Base-by-base conservation (phyloP, 2,329 filamentous ascomycete genomes). In the Myotisia sp. region DNA sequence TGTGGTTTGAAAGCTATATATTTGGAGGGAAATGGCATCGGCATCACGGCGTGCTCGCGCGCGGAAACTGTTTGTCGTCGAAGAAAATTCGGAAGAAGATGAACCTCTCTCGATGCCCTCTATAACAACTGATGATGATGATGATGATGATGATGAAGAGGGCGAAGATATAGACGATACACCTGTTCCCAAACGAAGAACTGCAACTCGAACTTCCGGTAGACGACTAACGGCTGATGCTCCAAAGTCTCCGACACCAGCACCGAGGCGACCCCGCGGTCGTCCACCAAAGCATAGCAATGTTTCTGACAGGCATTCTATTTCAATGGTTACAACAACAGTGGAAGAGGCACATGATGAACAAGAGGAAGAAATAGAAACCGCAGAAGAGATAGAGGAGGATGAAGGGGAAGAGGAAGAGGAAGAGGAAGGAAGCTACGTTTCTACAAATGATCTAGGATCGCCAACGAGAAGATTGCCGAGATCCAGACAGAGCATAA, bases 81-180 rank as follows among this genome's bases (percentile, higher is more conserved):
- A 92, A 44, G 84, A 72, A 13, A 70, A 74, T 16, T 83, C 87
- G 26, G 83, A 92, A 38, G 80, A 84, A 37, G 74, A 79, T 43
- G 64, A 29, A 12, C 24, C 24, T 18, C 28, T 73, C 36, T 58
- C 67, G 24, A 61, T 61, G 30, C 56, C 58, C 24, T 59, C 54
- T 14, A 64, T 49, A 14, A 55, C 56, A 24, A 48, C 52, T 33
- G 49, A 49, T 40, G 63, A 73, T 23, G 65, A 81, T 43, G 79
- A 86, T 32, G 82, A 92, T 39, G 63, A 81, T 43, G 79, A 86
- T 32, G 82, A 92, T 39, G 63, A 73, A 21, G 65, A 66, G 18
- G 66, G 78, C 18, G 71, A 79, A 32, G 79, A 81, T 43, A 79
- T 86, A 32, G 82, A 92, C 32, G 90, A 85, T 49, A 79, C 79